Evolutionary conservation across 257 asterid genomes (phyloP), one percentile per base, ranked within the genome.

Genomic region (Nicotiana obtusifolia): DNA sequence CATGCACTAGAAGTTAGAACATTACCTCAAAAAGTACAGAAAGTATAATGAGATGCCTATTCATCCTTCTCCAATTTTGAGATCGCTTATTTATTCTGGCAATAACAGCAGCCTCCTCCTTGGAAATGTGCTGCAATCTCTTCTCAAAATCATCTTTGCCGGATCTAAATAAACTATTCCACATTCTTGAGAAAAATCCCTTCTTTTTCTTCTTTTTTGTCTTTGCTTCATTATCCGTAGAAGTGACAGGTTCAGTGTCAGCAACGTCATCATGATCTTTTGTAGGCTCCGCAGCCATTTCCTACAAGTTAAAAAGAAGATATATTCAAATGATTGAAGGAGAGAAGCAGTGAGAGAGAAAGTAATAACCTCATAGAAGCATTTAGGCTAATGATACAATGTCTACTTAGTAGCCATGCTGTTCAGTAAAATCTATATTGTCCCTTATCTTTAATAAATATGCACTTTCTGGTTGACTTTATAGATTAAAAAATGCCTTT

Each of bases 61-160:
- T 85, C 82, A 88, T 87, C 83, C 94, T 89, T 84, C 92, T 90
- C 89, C 90, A 91, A 83, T 86, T 88, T 35, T 85, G 93, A 49
- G 97, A 84, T 26, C 98, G 98, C 82, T 80, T 93, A 54, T 85
- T 87, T 37, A 92, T 88, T 87, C 95, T 91, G 56, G 91, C 82
- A 81, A 91, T 92, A 81, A 94, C 90, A 41, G 91, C 82, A 81
- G 92, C 92, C 90, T 95, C 99, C 89, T 94, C 97, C 93, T 94
- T 95, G 30, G 95, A 87, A 85, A 95, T 92, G 80, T 92, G 86
- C 86, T 94, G 84, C 91, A 95, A 85, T 85, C 97, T 88, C 90
- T 94, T 94, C 89, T 94, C 98, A 77, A 92, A 92, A 89, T 95
- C 97, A 69, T 91, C 94, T 71, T 91, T 90, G 41, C 76, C 88